Conservation (phyloP, 2,329 filamentous ascomycete genomes). For the Cercospora brassicicola region DNA sequence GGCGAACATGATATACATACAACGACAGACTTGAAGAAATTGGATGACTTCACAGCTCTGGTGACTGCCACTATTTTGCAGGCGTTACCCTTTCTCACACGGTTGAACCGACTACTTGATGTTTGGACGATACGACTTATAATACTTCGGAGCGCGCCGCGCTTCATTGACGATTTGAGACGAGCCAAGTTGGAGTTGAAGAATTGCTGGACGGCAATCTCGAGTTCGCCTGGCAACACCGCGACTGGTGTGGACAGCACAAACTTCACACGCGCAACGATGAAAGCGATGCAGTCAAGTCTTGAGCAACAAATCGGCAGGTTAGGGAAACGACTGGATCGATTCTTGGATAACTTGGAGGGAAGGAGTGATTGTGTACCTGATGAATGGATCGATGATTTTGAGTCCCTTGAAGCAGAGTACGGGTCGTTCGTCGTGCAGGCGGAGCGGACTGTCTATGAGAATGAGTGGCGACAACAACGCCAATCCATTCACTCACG, state of each 20-base stretch:
- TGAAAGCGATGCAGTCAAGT: slow-evolving; percentile 48
- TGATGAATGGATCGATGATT: slow-evolving; percentile 79
- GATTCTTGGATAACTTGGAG: slow-evolving; percentile 83
- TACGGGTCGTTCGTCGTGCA: slow-evolving; percentile 79
- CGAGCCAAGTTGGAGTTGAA: slow-evolving; percentile 65
- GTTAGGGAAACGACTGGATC: slow-evolving; percentile 73
- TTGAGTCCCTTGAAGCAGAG: slow-evolving; percentile 75
- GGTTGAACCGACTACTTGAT: slow-evolving; percentile 69
- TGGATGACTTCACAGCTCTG: slow-evolving; percentile 88
- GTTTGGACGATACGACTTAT: slow-evolving; percentile 75
- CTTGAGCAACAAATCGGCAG: slow-evolving; percentile 69
- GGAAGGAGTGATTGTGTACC: slow-evolving; percentile 81
- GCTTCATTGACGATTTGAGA: slow-evolving; percentile 63
- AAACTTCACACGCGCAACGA: slow-evolving; percentile 26
- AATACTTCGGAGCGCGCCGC: slow-evolving; percentile 72
- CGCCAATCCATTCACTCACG: neutral
- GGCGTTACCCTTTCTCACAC: slow-evolving; percentile 76
- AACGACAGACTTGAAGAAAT: slow-evolving; percentile 39
- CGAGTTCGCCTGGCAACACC: slow-evolving; percentile 20
- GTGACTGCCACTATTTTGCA: slow-evolving; percentile 91
- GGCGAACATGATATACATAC: slow-evolving; percentile 20
- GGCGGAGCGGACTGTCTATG: slow-evolving; percentile 71
- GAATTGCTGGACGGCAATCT: slow-evolving; percentile 66
- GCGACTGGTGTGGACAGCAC: slow-evolving; percentile 3
- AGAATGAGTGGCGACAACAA: slow-evolving; percentile 54